phyloP scores from a whole-genome alignment of 2,329 filamentous ascomycete genomes.

The Colletotrichum sp. region DNA sequence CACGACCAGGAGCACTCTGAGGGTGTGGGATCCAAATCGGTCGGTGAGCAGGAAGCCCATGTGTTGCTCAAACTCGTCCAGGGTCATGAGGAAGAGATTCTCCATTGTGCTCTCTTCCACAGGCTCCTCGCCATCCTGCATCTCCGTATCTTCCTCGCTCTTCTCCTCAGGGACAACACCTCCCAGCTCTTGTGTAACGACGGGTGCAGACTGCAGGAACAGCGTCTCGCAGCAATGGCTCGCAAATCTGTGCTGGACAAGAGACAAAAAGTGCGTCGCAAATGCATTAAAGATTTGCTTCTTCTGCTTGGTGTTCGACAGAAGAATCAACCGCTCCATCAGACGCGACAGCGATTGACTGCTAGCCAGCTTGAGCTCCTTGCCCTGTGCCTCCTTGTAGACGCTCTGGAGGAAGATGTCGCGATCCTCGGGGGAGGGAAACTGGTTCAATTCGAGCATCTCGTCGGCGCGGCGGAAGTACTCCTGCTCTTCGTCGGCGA shows the following conservation, averaged over 20 bases:
- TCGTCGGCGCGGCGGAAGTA: conserved; percentile 93
- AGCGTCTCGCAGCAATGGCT: conserved; percentile 97
- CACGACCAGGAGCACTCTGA: conserved; percentile 85
- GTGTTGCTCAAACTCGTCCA: conserved; percentile 88
- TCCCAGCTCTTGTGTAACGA: conserved; percentile 74
- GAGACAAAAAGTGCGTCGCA: conserved; percentile 81
- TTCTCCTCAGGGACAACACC: conserved; percentile 49
- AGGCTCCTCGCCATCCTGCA: conserved; percentile 50
- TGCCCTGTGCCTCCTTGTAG: conserved; percentile 84
- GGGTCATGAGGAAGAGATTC: conserved; percentile 79
- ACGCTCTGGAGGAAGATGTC: conserved; percentile 79
- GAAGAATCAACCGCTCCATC: conserved; percentile 87
- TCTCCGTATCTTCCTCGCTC: conserved; percentile 42
- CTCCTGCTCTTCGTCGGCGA: conserved; percentile 92
- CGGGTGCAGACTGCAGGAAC: conserved; percentile 81
- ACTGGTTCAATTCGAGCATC: conserved; percentile 88
- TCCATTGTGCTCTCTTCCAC: conserved; percentile 73
- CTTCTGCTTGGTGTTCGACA: conserved; percentile 80
- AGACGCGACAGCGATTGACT: conserved; percentile 94
- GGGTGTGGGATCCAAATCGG: conserved; percentile 85
- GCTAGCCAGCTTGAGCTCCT: conserved; percentile 94
- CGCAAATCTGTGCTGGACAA: conserved; percentile 94
- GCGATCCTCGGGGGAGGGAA: conserved; percentile 76
- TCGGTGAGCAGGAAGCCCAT: conserved; percentile 86
- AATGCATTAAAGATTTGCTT: conserved; percentile 89